Conservation (phyloP, 108 stramenopile genomes). For the Mayamaea pseudoterrestris region DNA sequence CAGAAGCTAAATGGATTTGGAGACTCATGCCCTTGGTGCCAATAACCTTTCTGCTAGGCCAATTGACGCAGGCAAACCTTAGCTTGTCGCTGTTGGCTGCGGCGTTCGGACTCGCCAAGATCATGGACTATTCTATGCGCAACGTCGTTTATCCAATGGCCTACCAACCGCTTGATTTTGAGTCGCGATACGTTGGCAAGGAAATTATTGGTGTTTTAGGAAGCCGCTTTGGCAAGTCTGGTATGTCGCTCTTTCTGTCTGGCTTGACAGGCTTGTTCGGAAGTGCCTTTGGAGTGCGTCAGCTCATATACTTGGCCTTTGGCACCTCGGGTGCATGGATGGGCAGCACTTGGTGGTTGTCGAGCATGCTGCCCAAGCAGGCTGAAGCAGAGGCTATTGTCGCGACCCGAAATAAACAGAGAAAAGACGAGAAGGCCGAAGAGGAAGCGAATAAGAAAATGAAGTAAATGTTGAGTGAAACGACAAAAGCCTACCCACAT, state of each 20-base stretch:
- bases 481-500: too few relatives aligned
- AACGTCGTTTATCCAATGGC: slow-evolving; percentile 62
- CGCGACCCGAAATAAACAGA: background rate
- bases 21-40: slow-evolving; percentile 44
- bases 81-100: slow-evolving; percentile 10
- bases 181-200: slow-evolving; percentile 62
- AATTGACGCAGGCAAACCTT: background rate
- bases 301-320: slow-evolving; percentile 46
- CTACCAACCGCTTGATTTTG: slow-evolving; percentile 73
- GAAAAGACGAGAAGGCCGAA: background rate
- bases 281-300: slow-evolving; percentile 31
- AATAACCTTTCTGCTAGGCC: slow-evolving; percentile 7
- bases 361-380: slow-evolving; percentile 61
- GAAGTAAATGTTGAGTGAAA: too few relatives aligned
- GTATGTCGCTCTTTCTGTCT: slow-evolving; percentile 55
- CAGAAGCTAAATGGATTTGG: slow-evolving; percentile 55
- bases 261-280: slow-evolving; percentile 47
- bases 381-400: slow-evolving; percentile 42
- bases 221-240: slow-evolving; percentile 72
- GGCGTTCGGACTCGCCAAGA: slow-evolving; percentile 44
- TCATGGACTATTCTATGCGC: slow-evolving; percentile 62
- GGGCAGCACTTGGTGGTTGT: slow-evolving; percentile 48
- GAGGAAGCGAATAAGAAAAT: background rate
- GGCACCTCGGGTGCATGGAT: slow-evolving; percentile 49
- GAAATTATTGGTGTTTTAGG: slow-evolving; percentile 84